Percentiles rank a stretch among this genome's conserved stretches.
phyloP scores from a whole-genome alignment of 1,139 yeast species.

The Candida glucosophila region DNA sequence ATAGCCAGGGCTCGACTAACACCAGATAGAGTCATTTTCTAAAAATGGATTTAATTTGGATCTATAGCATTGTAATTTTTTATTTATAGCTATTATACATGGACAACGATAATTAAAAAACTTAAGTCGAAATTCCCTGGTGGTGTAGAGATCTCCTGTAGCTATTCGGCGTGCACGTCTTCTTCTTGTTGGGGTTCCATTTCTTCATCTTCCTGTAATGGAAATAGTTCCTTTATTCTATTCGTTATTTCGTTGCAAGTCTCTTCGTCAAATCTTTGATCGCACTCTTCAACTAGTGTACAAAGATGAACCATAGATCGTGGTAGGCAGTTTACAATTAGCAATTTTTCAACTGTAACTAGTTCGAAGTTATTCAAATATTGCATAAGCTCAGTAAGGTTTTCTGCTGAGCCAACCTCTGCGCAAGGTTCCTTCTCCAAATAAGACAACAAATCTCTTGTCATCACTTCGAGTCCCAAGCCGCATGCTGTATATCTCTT shows the following conservation, averaged over 20 bases:
- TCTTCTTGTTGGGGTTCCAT: conserved; percentile 9
- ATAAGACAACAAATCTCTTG: conserved; percentile 52
- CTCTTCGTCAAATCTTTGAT: conserved; percentile 63
- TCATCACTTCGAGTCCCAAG: conserved; percentile 52
- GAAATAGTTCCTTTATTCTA: conserved; percentile 41
- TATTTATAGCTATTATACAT: too few relatives aligned
- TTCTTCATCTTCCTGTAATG: conserved; percentile 25
- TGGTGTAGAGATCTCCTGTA: too few relatives aligned
- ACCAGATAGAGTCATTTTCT: too few relatives aligned
- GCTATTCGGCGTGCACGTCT: too few relatives aligned
- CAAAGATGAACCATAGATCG: conserved; percentile 70
- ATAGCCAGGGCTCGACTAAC: conserved; percentile 3
- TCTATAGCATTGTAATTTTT: too few relatives aligned
- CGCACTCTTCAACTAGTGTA: conserved; percentile 86
- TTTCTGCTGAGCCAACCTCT: conserved; percentile 31
- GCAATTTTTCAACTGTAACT: conserved; percentile 79
- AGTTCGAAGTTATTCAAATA: conserved; percentile 47
- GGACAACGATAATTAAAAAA: too few relatives aligned
- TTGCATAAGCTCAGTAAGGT: conserved; percentile 45
- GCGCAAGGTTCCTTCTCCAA: conserved; percentile 38
- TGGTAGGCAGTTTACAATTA: conserved; percentile 75
- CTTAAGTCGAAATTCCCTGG: too few relatives aligned
- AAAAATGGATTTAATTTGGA: too few relatives aligned
- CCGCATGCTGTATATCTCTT: conserved; percentile 39
- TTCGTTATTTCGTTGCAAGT: conserved; percentile 47